Percentiles rank a stretch among this genome's conserved stretches.
These are phyloP conservation scores for Penicillium olsonii DNA, from an alignment of 2,329 filamentous ascomycete genomes.

Conservation along the genomic window DNA sequence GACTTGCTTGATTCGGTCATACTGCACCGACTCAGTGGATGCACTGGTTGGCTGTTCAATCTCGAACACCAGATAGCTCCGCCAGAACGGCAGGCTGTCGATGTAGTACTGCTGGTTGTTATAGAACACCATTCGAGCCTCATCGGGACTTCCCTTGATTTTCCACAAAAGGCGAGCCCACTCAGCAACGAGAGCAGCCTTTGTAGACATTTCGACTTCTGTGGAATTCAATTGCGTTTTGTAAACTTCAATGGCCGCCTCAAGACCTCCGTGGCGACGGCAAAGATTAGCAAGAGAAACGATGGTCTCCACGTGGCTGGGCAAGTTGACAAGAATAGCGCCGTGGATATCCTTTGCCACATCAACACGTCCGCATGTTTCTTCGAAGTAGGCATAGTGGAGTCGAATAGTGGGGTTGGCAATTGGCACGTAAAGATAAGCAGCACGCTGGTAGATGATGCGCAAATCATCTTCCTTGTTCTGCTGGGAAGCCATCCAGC, in stretches of 20 bases:
- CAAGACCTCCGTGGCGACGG: slow-evolving; percentile 78
- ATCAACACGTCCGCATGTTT: slow-evolving; percentile 73
- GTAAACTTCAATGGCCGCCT: slow-evolving; percentile 81
- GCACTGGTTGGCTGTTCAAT: slow-evolving; percentile 73
- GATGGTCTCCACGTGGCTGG: slow-evolving; percentile 83
- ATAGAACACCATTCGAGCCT: slow-evolving; percentile 79
- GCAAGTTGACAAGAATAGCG: slow-evolving; percentile 73
- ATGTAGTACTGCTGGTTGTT: slow-evolving; percentile 82
- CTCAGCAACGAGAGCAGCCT: slow-evolving; percentile 82
- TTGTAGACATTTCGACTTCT: slow-evolving; percentile 73
- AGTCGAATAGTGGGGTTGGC: slow-evolving; percentile 80
- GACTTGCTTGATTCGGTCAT: slow-evolving; percentile 76
- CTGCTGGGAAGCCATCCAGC: slow-evolving; percentile 84
- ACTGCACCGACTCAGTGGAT: slow-evolving; percentile 65
- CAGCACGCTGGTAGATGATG: slow-evolving; percentile 86
- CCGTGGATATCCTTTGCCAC: slow-evolving; percentile 83
- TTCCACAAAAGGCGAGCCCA: slow-evolving; percentile 89
- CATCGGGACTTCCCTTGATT: slow-evolving; percentile 74
- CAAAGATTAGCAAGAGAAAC: slow-evolving; percentile 84
- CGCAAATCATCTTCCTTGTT: slow-evolving; percentile 86
- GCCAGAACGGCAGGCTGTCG: slow-evolving; percentile 87
- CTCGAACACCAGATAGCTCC: slow-evolving; percentile 85
- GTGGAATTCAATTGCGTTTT: slow-evolving; percentile 76
- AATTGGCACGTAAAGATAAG: slow-evolving; percentile 82
- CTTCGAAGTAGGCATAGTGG: slow-evolving; percentile 93